These are phyloP conservation scores for Lactifluus subvellereus DNA, from an alignment of 768 basidiomycete species.

Conservation along the genomic window DNA sequence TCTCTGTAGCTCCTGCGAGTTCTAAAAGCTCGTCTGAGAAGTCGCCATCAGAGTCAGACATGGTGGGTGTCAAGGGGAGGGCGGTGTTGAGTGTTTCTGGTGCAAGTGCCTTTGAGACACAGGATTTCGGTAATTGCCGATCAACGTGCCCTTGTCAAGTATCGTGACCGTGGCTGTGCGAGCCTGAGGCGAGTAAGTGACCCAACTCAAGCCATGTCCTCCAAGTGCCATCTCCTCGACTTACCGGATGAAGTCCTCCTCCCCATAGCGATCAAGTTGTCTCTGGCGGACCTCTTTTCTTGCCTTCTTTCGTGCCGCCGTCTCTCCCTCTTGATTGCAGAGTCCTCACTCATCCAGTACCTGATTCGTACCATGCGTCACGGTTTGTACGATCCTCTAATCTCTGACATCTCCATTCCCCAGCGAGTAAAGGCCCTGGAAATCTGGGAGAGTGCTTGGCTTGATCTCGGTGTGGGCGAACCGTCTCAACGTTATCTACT, in stretches of 20 bases:
- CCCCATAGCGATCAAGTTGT: neutral
- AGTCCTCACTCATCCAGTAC: conserved; percentile 17
- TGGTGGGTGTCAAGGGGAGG: conserved; percentile 22
- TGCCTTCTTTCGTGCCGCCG: conserved; percentile 4
- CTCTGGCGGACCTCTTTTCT: conserved; percentile 3
- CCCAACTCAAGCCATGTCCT: neutral
- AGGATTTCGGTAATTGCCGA: conserved; percentile 5
- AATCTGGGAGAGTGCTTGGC: conserved; percentile 14
- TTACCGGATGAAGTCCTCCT: conserved; percentile 16
- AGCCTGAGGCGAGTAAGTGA: no score
- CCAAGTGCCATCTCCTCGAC: neutral
- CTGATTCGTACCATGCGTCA: conserved; percentile 14
- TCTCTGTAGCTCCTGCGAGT: conserved; percentile 63
- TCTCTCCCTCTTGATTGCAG: neutral
- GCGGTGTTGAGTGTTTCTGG: no score
- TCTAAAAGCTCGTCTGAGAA: conserved; percentile 71
- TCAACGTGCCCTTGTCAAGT: no score
- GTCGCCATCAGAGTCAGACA: conserved; percentile 49
- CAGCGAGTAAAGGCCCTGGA: conserved; percentile 7
- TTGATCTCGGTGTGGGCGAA: neutral
- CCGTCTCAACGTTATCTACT: neutral
- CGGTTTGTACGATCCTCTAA: conserved; percentile 9
- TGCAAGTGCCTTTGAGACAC: neutral
- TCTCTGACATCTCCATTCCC: conserved; percentile 3
- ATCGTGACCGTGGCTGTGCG: no score